Conservation (phyloP, 805 yeast genomes). For the Saturnispora kantuleensis region DNA sequence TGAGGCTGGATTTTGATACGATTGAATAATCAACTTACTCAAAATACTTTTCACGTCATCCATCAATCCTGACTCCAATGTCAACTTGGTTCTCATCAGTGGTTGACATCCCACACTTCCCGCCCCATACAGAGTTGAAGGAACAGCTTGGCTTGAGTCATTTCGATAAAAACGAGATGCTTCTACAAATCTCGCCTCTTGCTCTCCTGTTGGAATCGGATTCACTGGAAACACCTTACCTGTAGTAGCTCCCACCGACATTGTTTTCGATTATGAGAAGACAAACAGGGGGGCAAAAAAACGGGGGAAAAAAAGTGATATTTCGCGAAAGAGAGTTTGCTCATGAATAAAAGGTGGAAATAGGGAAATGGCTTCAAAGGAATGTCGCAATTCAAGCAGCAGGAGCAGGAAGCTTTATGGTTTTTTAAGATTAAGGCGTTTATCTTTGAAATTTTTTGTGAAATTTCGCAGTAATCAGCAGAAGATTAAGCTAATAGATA, state of each 20-base stretch:
- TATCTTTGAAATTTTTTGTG: no score
- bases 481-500: no score
- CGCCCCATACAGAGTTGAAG: constrained; percentile 26
- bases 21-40: constrained; percentile 39
- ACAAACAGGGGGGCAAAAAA: not conserved
- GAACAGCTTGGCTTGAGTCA: constrained; percentile 22
- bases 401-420: no score
- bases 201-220: constrained; percentile 25
- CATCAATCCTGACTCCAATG: constrained; percentile 53
- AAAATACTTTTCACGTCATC: constrained; percentile 69
- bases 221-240: constrained; percentile 24
- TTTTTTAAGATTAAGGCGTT: no score
- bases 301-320: not conserved
- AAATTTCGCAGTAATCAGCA: no score
- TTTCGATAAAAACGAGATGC: constrained; percentile 23
- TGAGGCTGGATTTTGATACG: constrained; percentile 31
- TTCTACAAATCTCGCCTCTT: constrained; percentile 25
- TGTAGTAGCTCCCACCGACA: constrained; percentile 1
- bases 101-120: constrained; percentile 50
- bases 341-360: no score
- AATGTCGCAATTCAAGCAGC: no score
- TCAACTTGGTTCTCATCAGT: constrained; percentile 57
- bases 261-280: not conserved
- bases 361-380: no score
- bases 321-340: not conserved